Evolutionary conservation across 2,329 filamentous ascomycete species (phyloP).

Genomic region (Chrysoporthe deuterocubensis): DNA sequence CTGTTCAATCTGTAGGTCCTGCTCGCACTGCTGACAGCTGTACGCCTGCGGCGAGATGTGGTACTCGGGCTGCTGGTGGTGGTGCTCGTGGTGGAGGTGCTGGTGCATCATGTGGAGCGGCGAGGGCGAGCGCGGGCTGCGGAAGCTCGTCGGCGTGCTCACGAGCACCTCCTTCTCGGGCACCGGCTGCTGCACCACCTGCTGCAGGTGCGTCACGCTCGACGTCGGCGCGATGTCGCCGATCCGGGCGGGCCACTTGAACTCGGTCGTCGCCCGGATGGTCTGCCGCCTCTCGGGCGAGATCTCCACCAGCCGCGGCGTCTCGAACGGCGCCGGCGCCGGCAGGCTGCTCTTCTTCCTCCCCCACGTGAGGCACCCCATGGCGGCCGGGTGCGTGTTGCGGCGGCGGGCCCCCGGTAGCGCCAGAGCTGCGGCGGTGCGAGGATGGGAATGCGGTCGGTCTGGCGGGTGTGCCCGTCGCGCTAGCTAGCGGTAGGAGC

Average conservation of each 20-base stretch:
- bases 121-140: conserved; percentile 12
- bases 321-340: conserved; percentile 13
- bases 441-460: not conserved
- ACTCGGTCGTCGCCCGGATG: conserved; percentile 18
- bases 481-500: not conserved
- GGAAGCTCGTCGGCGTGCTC: conserved; percentile 19
- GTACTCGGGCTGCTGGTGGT: not conserved
- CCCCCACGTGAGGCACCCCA: conserved; percentile 19
- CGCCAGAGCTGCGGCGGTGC: not conserved
- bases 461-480: not conserved
- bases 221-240: conserved; percentile 7
- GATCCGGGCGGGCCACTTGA: conserved; percentile 24
- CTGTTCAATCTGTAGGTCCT: conserved; percentile 8
- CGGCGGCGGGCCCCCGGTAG: not conserved
- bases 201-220: conserved; percentile 16
- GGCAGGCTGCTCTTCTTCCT: conserved; percentile 10
- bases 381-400: not conserved
- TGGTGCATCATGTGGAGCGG: conserved; percentile 6
- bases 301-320: conserved; percentile 12
- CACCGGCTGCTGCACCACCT: conserved; percentile 1
- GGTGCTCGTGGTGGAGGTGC: not conserved
- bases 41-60: conserved; percentile 15
- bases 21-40: conserved; percentile 8
- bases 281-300: conserved; percentile 12
- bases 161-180: conserved; percentile 14